Evolutionary conservation across 768 basidiomycete genomes (phyloP).

Genomic region (Tulasnella sp.): DNA sequence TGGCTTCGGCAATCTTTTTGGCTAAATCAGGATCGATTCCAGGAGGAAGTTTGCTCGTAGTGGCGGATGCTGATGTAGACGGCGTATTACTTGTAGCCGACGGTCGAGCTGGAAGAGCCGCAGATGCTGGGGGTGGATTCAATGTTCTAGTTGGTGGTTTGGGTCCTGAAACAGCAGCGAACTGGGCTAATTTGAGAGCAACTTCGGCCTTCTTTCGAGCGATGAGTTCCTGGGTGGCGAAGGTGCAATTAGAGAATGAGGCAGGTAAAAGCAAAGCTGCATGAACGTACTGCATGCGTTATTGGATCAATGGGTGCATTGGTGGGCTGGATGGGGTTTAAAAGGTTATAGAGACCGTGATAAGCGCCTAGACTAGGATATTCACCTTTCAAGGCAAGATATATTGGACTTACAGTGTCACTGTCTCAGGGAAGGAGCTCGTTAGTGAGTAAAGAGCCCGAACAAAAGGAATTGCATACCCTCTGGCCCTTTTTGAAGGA

Average conservation of each 20-base stretch:
- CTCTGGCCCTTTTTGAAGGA: constrained; percentile 13
- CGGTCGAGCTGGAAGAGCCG: constrained; percentile 21
- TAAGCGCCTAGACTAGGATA: neutral
- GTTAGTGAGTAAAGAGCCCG: neutral
- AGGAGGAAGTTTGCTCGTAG: constrained; percentile 37
- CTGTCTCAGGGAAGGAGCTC: neutral
- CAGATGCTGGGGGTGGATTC: constrained; percentile 26
- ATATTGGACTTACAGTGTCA: constrained; percentile 11
- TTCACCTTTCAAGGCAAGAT: constrained; percentile 7
- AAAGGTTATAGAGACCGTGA: constrained; percentile 9
- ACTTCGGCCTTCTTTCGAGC: constrained; percentile 80
- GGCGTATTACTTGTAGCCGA: constrained; percentile 28
- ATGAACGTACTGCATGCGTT: neutral
- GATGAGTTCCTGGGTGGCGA: constrained; percentile 48
- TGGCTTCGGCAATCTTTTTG: constrained; percentile 65
- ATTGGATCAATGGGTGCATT: neutral
- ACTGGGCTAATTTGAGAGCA: constrained; percentile 73
- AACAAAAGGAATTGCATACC: neutral
- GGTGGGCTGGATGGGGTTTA: neutral
- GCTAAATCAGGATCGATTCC: constrained; percentile 26
- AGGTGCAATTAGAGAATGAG: neutral
- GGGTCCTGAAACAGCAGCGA: constrained; percentile 29
- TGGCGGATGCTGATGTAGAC: constrained; percentile 35
- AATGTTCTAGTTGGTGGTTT: constrained; percentile 18
- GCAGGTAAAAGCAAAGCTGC: neutral